Percentiles rank a stretch among this genome's conserved stretches.
Conservation (phyloP, 441 rosid species). For the Hura crepitans region DNA sequence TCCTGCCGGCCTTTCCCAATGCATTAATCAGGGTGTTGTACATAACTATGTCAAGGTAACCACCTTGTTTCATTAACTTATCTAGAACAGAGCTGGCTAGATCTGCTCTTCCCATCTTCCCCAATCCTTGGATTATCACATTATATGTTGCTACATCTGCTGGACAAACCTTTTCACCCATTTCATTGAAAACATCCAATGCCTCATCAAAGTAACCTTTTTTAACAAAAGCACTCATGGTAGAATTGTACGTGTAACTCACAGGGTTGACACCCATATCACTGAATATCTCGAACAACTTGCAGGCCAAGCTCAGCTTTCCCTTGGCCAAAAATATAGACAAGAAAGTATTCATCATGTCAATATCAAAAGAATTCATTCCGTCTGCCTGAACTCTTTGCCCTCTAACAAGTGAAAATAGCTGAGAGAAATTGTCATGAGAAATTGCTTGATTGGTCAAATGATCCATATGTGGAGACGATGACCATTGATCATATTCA, state of each 20-base stretch:
- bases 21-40: slow-evolving; percentile 79
- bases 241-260: slow-evolving; percentile 71
- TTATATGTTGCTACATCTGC: slow-evolving; percentile 76
- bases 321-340: slow-evolving; percentile 81
- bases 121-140: slow-evolving; percentile 70
- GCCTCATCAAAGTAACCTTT: slow-evolving; percentile 70
- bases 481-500: slow-evolving; percentile 60
- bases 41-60: slow-evolving; percentile 76
- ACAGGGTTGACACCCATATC: slow-evolving; percentile 57
- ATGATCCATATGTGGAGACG: slow-evolving; percentile 77
- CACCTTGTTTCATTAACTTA: slow-evolving; percentile 64
- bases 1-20: slow-evolving; percentile 66
- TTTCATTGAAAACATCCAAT: slow-evolving; percentile 57
- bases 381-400: slow-evolving; percentile 50
- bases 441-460: slow-evolving; percentile 48
- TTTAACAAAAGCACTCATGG: slow-evolving; percentile 80
- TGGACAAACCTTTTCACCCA: slow-evolving; percentile 61
- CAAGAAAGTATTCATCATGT: slow-evolving; percentile 76
- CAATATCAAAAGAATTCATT: slow-evolving; percentile 52
- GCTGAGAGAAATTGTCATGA: slow-evolving; percentile 27
- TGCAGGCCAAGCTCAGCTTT: slow-evolving; percentile 78
- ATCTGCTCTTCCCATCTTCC: slow-evolving; percentile 84
- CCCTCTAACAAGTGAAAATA: slow-evolving; percentile 51
- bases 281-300: slow-evolving; percentile 69
- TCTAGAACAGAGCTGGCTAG: slow-evolving; percentile 64